These are phyloP conservation scores for Phoma herbarum DNA, from an alignment of 2,329 filamentous ascomycete genomes.

Conservation along the genomic window DNA sequence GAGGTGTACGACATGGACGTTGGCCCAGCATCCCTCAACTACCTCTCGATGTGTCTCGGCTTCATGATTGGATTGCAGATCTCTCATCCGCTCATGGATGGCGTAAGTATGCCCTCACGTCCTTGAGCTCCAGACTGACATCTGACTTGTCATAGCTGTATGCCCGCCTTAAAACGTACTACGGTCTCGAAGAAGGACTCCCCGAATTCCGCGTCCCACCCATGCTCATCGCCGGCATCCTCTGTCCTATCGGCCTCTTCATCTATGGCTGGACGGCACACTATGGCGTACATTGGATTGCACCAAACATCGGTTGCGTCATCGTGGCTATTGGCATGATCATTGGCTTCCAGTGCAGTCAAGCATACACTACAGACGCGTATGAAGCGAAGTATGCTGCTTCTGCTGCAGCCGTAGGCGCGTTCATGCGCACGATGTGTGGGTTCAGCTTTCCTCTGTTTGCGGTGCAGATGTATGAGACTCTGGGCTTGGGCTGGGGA, in stretches of 20 bases:
- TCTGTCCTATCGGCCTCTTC: slow-evolving; percentile 59
- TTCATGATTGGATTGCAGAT: slow-evolving; percentile 60
- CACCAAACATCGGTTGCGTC: slow-evolving; percentile 61
- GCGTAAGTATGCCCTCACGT: slow-evolving; percentile 27
- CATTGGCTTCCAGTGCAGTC: slow-evolving; percentile 65
- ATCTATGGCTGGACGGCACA: slow-evolving; percentile 66
- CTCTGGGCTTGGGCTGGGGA: slow-evolving; percentile 67
- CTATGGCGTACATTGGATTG: slow-evolving; percentile 63
- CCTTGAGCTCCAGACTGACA: neutral
- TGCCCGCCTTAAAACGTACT: slow-evolving; percentile 34
- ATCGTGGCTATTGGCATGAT: slow-evolving; percentile 60
- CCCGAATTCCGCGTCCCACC: slow-evolving; percentile 59
- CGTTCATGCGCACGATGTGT: slow-evolving; percentile 63
- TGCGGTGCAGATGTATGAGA: slow-evolving; percentile 65
- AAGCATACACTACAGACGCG: slow-evolving; percentile 71
- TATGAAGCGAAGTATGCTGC: slow-evolving; percentile 59
- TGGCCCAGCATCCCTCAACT: slow-evolving; percentile 68
- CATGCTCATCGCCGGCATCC: slow-evolving; percentile 63
- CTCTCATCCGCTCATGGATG: slow-evolving; percentile 59
- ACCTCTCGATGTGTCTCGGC: slow-evolving; percentile 68
- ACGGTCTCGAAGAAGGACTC: slow-evolving; percentile 42
- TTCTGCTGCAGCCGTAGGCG: slow-evolving; percentile 67
- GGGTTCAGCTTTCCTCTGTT: slow-evolving; percentile 67
- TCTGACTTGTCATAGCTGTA: slow-evolving; percentile 29
- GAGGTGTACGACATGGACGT: slow-evolving; percentile 63